A percentile compares a stretch with the other conserved stretches of the same genome.
Evolutionary conservation across 2,329 filamentous ascomycete species (phyloP).

Genomic region (Colletotrichum sp.): DNA sequence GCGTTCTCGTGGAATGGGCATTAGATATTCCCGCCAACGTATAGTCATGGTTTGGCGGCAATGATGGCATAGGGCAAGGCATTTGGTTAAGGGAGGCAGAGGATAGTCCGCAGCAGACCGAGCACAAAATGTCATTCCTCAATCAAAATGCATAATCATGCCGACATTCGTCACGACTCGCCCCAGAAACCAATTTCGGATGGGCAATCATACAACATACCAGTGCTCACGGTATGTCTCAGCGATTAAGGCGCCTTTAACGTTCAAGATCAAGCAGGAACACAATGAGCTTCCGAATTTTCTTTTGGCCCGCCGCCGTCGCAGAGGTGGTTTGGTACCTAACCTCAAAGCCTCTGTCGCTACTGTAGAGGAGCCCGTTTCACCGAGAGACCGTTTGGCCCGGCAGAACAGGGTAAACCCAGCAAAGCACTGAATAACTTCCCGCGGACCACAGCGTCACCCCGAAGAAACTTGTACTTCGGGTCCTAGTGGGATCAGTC

Average conservation of each 20-base stretch:
- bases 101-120: background rate
- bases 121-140: background rate
- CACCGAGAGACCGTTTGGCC: background rate
- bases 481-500: background rate
- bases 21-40: background rate
- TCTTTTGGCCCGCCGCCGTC: background rate
- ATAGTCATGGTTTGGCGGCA: background rate
- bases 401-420: background rate
- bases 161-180: background rate
- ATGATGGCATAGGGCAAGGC: background rate
- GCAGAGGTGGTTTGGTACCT: background rate
- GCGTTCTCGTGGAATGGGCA: background rate
- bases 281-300: background rate
- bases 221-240: background rate
- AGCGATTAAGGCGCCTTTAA: background rate
- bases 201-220: background rate
- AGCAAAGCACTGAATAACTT: background rate
- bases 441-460: background rate
- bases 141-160: background rate
- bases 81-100: background rate
- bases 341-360: background rate
- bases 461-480: background rate
- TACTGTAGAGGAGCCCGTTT: background rate
- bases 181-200: background rate
- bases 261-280: background rate